phyloP scores from a whole-genome alignment of 192 early-diverging fungal genomes.

The Podila horticola region DNA sequence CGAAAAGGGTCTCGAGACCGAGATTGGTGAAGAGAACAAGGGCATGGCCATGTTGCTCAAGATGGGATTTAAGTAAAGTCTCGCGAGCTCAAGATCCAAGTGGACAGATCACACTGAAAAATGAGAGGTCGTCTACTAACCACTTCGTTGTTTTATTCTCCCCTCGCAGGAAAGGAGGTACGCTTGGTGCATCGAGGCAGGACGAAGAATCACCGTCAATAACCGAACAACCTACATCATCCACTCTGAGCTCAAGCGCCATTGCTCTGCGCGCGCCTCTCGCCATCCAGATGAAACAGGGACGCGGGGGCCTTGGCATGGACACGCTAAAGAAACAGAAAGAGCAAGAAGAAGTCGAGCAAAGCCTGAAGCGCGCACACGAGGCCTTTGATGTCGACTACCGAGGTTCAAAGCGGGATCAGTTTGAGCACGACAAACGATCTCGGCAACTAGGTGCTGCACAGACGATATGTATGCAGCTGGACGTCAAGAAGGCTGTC shows the following conservation, averaged over 20 bases:
- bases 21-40: slow-evolving; percentile 59
- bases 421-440: slow-evolving; percentile 42
- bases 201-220: not conserved
- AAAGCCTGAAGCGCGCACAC: slow-evolving; percentile 20
- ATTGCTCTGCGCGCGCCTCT: slow-evolving; percentile 17
- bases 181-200: slow-evolving; percentile 38
- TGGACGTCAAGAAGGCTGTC: slow-evolving; percentile 50
- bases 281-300: slow-evolving; percentile 40
- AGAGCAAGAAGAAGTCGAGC: slow-evolving; percentile 44
- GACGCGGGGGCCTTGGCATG: slow-evolving; percentile 60
- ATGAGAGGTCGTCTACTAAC: no score
- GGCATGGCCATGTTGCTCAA: slow-evolving; percentile 67
- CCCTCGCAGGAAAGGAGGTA: slow-evolving; percentile 48
- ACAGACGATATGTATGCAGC: slow-evolving; percentile 44
- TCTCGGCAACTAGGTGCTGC: slow-evolving; percentile 52
- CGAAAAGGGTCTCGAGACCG: slow-evolving; percentile 56
- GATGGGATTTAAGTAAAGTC: slow-evolving; percentile 65
- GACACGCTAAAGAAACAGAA: slow-evolving; percentile 48
- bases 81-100: not conserved
- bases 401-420: slow-evolving; percentile 37
- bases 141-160: no score
- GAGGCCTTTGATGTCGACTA: slow-evolving; percentile 52
- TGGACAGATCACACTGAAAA: no score
- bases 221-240: not conserved
- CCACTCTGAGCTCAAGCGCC: no score